Evolutionary conservation across 2,329 filamentous ascomycete genomes (phyloP).

Genomic region (Epichloe typhina): DNA sequence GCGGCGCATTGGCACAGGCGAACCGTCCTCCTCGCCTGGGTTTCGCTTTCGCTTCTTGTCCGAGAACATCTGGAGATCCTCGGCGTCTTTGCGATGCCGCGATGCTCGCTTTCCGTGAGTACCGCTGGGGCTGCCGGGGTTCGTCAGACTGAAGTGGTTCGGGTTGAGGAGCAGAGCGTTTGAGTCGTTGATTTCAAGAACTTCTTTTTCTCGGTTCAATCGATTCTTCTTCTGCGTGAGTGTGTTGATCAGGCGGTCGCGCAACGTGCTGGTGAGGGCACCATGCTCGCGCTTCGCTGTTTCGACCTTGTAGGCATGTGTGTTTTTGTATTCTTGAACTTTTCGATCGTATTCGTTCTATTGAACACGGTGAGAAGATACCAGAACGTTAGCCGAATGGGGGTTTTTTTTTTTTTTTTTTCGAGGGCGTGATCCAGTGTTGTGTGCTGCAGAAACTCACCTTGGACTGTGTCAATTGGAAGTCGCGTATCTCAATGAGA

Average conservation of each 20-base stretch:
- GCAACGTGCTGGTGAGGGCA: constrained; percentile 45
- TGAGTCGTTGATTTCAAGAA: constrained; percentile 52
- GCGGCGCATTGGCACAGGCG: constrained; percentile 44
- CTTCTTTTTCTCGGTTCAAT: constrained; percentile 52
- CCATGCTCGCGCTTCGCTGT: constrained; percentile 49
- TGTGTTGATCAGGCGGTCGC: constrained; percentile 54
- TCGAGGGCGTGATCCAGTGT: not conserved
- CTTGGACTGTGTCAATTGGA: constrained; percentile 66
- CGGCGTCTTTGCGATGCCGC: constrained; percentile 45
- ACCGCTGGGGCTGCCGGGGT: constrained; percentile 50
- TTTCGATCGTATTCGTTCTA: constrained; percentile 53
- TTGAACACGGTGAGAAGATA: not conserved
- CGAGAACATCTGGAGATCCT: constrained; percentile 41
- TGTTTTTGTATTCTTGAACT: constrained; percentile 44
- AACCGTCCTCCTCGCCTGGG: constrained; percentile 47
- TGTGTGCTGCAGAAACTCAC: constrained; percentile 36
- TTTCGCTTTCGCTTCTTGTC: constrained; percentile 54
- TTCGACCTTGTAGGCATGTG: constrained; percentile 47
- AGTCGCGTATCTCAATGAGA: constrained; percentile 75
- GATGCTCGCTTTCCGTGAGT: constrained; percentile 51
- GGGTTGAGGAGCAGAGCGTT: constrained; percentile 53
- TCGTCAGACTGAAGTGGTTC: constrained; percentile 53
- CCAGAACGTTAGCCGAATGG: constrained; percentile 1
- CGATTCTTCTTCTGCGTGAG: constrained; percentile 52
- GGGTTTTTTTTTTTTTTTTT: not conserved